phyloP scores from a whole-genome alignment of 345 rosid genomes.

The Cardiospermum halicacabum region DNA sequence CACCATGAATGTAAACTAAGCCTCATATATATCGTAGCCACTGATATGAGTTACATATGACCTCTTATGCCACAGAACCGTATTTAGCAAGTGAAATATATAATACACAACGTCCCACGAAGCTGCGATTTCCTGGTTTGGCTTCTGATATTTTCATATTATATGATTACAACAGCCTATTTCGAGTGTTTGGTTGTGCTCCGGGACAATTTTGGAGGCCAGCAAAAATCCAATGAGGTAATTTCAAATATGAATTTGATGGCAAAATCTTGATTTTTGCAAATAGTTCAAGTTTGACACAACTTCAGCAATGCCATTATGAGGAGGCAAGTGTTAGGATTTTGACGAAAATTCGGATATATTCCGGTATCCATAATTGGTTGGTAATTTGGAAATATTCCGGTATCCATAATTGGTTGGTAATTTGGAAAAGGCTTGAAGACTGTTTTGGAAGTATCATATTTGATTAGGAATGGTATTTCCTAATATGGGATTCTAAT shows the following conservation, averaged over 20 bases:
- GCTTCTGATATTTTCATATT: slow-evolving; percentile 10
- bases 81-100: background rate
- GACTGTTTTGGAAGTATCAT: no score
- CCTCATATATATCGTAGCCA: background rate
- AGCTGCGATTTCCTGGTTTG: slow-evolving; percentile 17
- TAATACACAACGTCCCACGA: background rate
- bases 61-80: background rate
- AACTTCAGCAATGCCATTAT: slow-evolving; percentile 14
- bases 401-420: no score
- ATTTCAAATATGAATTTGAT: background rate
- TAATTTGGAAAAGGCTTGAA: no score
- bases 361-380: no score
- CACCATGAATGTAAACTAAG: background rate
- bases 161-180: slow-evolving; percentile 60
- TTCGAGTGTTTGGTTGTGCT: slow-evolving; percentile 86
- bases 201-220: slow-evolving; percentile 91
- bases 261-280: background rate
- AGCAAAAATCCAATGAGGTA: slow-evolving; percentile 99
- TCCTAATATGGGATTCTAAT: no score
- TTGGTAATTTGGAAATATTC: no score
- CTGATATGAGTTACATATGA: background rate
- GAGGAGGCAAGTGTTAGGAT: slow-evolving; percentile 95
- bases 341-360: no score
- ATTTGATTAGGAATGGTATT: no score
- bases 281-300: background rate